Percentiles rank a stretch among this genome's conserved stretches.
Conservation (phyloP, 495 filamentous ascomycete genomes). For the Pyronema omphalodes region DNA sequence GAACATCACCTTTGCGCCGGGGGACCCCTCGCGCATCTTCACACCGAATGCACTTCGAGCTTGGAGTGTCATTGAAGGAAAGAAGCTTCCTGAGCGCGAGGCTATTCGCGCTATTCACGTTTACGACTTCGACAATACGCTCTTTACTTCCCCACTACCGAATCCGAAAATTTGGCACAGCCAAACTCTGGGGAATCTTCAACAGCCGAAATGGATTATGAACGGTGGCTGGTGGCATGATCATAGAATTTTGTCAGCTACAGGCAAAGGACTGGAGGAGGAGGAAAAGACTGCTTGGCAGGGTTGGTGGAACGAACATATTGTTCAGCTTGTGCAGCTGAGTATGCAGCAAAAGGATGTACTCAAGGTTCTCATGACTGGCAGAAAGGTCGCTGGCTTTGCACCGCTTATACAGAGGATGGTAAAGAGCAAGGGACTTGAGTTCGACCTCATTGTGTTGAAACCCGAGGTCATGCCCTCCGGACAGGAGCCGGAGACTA, state of each 20-base stretch:
- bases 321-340: slow-evolving; percentile 63
- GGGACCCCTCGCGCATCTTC: background rate
- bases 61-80: slow-evolving; percentile 7
- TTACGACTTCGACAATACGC: slow-evolving; percentile 97
- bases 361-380: slow-evolving; percentile 73
- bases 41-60: background rate
- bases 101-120: slow-evolving; percentile 64
- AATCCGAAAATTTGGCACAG: slow-evolving; percentile 77
- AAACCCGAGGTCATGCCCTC: slow-evolving; percentile 41
- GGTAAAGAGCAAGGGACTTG: slow-evolving; percentile 51
- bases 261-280: slow-evolving; percentile 61
- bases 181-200: slow-evolving; percentile 53
- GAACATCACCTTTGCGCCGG: background rate
- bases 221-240: slow-evolving; percentile 99
- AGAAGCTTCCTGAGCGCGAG: slow-evolving; percentile 8
- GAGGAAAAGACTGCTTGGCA: slow-evolving; percentile 76
- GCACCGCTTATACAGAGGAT: slow-evolving; percentile 68
- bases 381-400: slow-evolving; percentile 62
- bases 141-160: slow-evolving; percentile 78
- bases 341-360: slow-evolving; percentile 78
- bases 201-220: slow-evolving; percentile 53
- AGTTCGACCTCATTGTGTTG: slow-evolving; percentile 77
- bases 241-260: slow-evolving; percentile 61
- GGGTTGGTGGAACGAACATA: slow-evolving; percentile 95
- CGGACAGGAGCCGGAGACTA: slow-evolving; percentile 50